Conservation (phyloP, 2,329 filamentous ascomycete species). For the Calonectria fujianensis region DNA sequence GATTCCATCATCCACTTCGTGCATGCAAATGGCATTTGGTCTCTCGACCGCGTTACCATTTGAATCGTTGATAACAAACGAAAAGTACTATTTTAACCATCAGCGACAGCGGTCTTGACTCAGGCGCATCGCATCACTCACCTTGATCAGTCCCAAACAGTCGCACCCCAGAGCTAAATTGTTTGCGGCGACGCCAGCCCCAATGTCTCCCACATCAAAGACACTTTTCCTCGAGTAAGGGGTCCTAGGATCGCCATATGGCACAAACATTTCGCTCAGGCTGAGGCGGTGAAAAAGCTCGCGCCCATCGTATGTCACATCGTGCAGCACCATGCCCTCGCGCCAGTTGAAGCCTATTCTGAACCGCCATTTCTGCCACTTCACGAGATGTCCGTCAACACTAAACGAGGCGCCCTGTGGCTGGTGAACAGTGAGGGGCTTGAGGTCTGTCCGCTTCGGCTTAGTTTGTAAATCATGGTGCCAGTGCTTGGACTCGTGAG, state of each 20-base stretch:
- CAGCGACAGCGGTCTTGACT: not conserved
- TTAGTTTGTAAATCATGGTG: conserved; percentile 64
- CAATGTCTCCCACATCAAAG: conserved; percentile 83
- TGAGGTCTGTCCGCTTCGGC: conserved; percentile 70
- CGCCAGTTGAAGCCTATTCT: conserved; percentile 81
- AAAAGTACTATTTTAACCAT: conserved; percentile 71
- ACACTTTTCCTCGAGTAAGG: conserved; percentile 82
- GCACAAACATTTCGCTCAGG: conserved; percentile 82
- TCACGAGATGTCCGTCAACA: conserved; percentile 68
- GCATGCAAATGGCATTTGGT: conserved; percentile 79
- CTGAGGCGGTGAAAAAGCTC: conserved; percentile 81
- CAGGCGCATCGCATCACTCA: not conserved
- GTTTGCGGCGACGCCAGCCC: conserved; percentile 81
- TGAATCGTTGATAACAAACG: conserved; percentile 71
- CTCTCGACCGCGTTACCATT: conserved; percentile 72
- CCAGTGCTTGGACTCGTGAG: conserved; percentile 62
- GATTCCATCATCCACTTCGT: conserved; percentile 83
- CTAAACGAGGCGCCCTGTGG: conserved; percentile 81
- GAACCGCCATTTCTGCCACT: conserved; percentile 83
- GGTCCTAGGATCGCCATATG: conserved; percentile 79
- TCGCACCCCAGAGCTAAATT: conserved; percentile 83
- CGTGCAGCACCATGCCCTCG: conserved; percentile 82
- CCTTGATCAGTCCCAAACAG: conserved; percentile 77
- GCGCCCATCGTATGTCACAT: conserved; percentile 79
- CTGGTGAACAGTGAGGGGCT: conserved; percentile 84